These are phyloP conservation scores for Brassica balearica DNA, from an alignment of 441 rosid species.

Conservation along the genomic window DNA sequence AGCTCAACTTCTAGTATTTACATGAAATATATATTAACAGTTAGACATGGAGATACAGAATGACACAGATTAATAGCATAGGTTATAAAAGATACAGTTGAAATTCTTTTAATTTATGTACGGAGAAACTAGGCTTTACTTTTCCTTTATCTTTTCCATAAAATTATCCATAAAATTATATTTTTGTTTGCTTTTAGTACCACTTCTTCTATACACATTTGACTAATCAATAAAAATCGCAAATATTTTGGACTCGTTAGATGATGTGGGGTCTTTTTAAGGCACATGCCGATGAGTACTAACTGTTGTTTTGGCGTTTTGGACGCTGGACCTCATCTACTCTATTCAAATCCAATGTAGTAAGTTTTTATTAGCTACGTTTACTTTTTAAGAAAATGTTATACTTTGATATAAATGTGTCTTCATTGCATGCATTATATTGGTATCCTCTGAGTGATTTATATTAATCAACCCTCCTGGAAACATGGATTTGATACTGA, in stretches of 20 bases:
- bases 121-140: constrained; percentile 27
- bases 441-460: not conserved
- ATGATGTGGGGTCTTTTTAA: constrained; percentile 39
- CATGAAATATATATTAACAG: not conserved
- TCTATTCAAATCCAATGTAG: constrained; percentile 17
- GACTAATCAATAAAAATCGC: constrained; percentile 35
- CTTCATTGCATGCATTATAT: not conserved
- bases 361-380: not conserved
- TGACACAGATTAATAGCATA: constrained; percentile 3
- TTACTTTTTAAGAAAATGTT: not conserved
- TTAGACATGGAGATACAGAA: not conserved
- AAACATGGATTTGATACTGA: constrained; percentile 22
- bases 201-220: constrained; percentile 36
- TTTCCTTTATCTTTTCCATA: constrained; percentile 23
- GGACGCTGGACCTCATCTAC: constrained; percentile 25
- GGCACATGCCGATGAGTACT: constrained; percentile 45
- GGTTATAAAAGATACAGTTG: constrained; percentile 14
- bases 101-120: not conserved
- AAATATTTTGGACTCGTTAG: constrained; percentile 30
- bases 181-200: constrained; percentile 37
- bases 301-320: constrained; percentile 36
- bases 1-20: not conserved
- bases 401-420: not conserved
- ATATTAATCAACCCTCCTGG: constrained; percentile 12
- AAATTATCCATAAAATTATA: constrained; percentile 14